Percentiles rank a stretch among this genome's conserved stretches.
These are phyloP conservation scores for Neurospora africana DNA, from an alignment of 495 filamentous ascomycete species.

Conservation along the genomic window DNA sequence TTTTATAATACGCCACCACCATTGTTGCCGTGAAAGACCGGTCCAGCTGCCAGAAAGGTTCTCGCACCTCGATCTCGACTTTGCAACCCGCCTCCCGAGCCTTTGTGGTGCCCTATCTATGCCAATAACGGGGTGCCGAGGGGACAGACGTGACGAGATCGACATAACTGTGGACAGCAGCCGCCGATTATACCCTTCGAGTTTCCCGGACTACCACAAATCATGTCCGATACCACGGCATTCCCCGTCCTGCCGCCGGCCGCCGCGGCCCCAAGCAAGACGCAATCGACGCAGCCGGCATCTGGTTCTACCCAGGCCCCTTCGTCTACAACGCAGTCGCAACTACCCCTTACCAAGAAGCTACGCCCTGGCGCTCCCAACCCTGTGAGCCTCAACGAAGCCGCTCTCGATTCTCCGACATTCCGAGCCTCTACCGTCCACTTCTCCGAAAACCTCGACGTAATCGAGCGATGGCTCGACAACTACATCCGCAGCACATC, in stretches of 20 bases:
- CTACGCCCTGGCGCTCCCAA: slow-evolving; percentile 30
- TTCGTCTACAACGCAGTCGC: neutral
- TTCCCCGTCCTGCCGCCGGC: neutral
- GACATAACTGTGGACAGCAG: neutral
- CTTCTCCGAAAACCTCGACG: slow-evolving; percentile 86
- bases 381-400: slow-evolving; percentile 88
- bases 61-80: neutral
- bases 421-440: slow-evolving; percentile 83
- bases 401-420: slow-evolving; percentile 88
- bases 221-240: neutral
- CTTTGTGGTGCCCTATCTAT: neutral
- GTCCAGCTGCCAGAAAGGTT: neutral
- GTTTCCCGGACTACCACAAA: neutral
- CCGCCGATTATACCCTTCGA: neutral
- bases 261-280: neutral
- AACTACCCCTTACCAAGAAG: slow-evolving; percentile 20
- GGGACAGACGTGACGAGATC: neutral
- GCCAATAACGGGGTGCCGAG: neutral
- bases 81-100: neutral
- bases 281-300: neutral
- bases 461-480: slow-evolving; percentile 89
- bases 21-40: neutral
- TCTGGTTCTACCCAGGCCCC: neutral
- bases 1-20: neutral
- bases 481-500: slow-evolving; percentile 68